Conservation (phyloP, 2,329 filamentous ascomycete species). For the Truncatella angustata region DNA sequence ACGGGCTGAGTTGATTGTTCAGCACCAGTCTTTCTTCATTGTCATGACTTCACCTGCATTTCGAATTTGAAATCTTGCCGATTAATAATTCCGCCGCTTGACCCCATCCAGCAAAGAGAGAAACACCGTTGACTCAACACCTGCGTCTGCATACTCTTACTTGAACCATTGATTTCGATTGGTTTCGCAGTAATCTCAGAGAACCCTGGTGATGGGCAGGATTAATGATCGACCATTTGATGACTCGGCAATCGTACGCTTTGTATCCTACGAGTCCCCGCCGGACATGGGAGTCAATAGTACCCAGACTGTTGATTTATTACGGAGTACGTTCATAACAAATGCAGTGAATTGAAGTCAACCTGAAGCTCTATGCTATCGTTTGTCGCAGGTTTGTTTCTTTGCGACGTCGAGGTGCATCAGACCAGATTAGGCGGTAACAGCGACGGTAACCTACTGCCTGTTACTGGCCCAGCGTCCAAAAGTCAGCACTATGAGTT, state of each 20-base stretch:
- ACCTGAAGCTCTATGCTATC: neutral
- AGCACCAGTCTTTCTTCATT: slow-evolving; percentile 2
- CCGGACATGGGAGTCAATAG: neutral
- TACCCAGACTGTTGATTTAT: slow-evolving; percentile 6
- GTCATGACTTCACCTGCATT: slow-evolving; percentile 2
- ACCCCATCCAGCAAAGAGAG: neutral
- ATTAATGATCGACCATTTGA: slow-evolving; percentile 1
- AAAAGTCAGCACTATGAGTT: neutral
- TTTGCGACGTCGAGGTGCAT: slow-evolving; percentile 4
- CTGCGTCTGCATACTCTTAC: neutral
- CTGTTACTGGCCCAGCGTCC: too few relatives aligned
- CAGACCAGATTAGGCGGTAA: slow-evolving; percentile 6
- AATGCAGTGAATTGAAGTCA: neutral
- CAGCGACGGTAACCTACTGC: too few relatives aligned
- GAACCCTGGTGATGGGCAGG: neutral
- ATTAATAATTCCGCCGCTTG: slow-evolving; percentile 10
- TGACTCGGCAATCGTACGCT: neutral
- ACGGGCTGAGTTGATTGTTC: slow-evolving; percentile 4
- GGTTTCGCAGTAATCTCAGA: slow-evolving; percentile 4
- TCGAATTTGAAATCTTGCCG: slow-evolving; percentile 3
- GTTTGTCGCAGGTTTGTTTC: neutral
- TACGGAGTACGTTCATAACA: neutral
- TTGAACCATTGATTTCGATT: neutral
- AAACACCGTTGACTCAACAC: neutral
- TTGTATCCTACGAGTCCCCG: neutral